These are phyloP conservation scores for Vitis hybrid DNA, from an alignment of 177 flowering plant species.

Conservation along the genomic window DNA sequence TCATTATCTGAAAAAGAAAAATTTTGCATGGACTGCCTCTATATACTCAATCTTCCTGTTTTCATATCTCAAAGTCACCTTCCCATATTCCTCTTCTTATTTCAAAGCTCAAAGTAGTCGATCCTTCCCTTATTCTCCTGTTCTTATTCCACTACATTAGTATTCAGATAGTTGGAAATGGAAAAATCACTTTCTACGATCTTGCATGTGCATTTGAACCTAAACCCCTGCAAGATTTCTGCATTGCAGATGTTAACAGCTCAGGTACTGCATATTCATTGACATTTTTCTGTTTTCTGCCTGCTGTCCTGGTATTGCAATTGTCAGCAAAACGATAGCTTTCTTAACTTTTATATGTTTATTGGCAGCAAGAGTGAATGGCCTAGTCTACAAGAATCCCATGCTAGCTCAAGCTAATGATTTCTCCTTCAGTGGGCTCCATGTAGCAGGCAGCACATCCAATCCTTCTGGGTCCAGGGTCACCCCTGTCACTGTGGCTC, in stretches of 20 bases:
- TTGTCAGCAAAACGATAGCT: background rate
- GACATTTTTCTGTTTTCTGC: background rate
- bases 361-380: constrained; percentile 19
- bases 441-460: constrained; percentile 17
- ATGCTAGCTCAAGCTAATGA: constrained; percentile 8
- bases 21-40: too few species aligned
- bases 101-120: background rate
- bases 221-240: constrained; percentile 15
- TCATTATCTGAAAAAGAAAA: too few species aligned
- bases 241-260: constrained; percentile 9
- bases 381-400: constrained; percentile 15
- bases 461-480: constrained; percentile 12
- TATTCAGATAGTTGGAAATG: background rate
- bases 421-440: constrained; percentile 15
- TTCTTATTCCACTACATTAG: background rate
- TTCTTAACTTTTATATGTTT: background rate
- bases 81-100: too few species aligned
- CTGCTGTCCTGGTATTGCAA: background rate
- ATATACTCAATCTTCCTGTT: too few species aligned
- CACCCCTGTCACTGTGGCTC: constrained; percentile 12
- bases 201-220: constrained; percentile 14
- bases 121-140: background rate
- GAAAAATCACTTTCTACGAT: constrained; percentile 2
- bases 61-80: background rate
- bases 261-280: background rate